Conservation (phyloP, 352 stramenopile species). For the Elongisporangium undulatum region DNA sequence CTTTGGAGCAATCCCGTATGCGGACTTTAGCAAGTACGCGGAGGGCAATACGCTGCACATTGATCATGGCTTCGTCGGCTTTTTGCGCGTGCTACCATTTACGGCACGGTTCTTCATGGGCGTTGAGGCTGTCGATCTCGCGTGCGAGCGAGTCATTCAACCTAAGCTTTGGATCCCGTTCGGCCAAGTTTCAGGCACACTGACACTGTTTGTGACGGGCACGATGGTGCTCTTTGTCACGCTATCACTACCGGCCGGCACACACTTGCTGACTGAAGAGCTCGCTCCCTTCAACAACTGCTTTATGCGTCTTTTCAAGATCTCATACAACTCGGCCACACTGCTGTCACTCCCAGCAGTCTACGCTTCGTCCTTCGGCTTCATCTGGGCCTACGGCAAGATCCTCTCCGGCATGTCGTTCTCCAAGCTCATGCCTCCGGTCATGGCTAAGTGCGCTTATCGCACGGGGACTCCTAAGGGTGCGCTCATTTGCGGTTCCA, state of each 20-base stretch:
- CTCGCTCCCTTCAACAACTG: slow-evolving; percentile 16
- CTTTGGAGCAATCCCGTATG: slow-evolving; percentile 24
- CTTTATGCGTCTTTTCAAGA: slow-evolving; percentile 12
- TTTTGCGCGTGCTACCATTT: slow-evolving; percentile 29
- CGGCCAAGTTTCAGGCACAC: slow-evolving; percentile 32
- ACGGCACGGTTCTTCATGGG: slow-evolving; percentile 45
- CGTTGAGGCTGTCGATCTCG: slow-evolving; percentile 28
- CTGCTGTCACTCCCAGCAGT: slow-evolving; percentile 41
- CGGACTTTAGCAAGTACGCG: slow-evolving; percentile 18
- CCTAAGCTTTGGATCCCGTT: slow-evolving; percentile 35
- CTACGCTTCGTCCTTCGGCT: slow-evolving; percentile 33
- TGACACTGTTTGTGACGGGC: slow-evolving; percentile 36
- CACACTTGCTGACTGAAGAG: slow-evolving; percentile 8
- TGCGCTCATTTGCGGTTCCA: slow-evolving; percentile 17
- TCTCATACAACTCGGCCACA: slow-evolving; percentile 12
- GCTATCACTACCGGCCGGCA: slow-evolving; percentile 18
- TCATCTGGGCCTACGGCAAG: slow-evolving; percentile 48
- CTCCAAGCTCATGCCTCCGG: slow-evolving; percentile 28
- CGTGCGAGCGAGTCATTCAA: slow-evolving; percentile 30
- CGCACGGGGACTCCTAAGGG: slow-evolving; percentile 12
- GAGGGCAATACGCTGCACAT: slow-evolving; percentile 11
- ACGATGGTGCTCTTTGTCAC: slow-evolving; percentile 29
- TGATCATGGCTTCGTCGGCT: slow-evolving; percentile 16
- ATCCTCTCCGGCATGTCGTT: slow-evolving; percentile 41
- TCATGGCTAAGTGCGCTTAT: slow-evolving; percentile 15